Evolutionary conservation across 2,329 filamentous ascomycete species (phyloP), one percentile per base, ranked within the genome.

Genomic region (Rachicladosporium sp.): DNA sequence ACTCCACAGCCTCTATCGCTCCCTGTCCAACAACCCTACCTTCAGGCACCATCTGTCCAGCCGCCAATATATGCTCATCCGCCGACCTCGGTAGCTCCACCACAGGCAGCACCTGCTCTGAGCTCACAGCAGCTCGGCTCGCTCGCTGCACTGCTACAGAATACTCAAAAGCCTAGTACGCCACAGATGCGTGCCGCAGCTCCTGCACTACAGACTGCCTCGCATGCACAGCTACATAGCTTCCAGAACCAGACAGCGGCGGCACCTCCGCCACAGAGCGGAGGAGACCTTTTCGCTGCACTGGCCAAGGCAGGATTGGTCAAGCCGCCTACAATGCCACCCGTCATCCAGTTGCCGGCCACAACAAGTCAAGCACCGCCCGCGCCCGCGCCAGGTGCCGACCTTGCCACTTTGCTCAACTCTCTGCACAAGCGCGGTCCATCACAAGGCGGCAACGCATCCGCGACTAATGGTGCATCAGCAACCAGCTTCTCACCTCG

Each of bases 111-210:
- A 15, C 48, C 43, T 19, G 38, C 43, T 19, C 37, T 41, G 30
- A 32, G 51, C 55, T 33, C 37, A 35, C 43, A 33, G 34, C 48
- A 21, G 29, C 41, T 49, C 3, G 47, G 50, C 3, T 45, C 46
- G 11, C 41, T 58, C 31, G 41, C 52, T 2, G 55, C 56, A 6
- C 49, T 59, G 3, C 48, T 59, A n/a, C 47, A 56, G 9, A 56
- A 52, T 32, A 54, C 49, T 9, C 54, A 54, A 15, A 59, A 59
- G 38, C 57, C 56, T 10, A 57, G 54, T 43, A 61, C 58, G 29
- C 58, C 57, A 21, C 56, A 58, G 23, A 50, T 61, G 32, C 54
- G 54, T 3, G 49, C 53, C 15, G 56, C 56, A 2, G 46, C 52
- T 27, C 55, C 55, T 8, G 50, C 46, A 6, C 44, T 59, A 8